Percentiles rank a stretch among this genome's conserved stretches.
Evolutionary conservation across 176 grass and related monocot genomes (phyloP).

Genomic region (Aegilops longissima): DNA sequence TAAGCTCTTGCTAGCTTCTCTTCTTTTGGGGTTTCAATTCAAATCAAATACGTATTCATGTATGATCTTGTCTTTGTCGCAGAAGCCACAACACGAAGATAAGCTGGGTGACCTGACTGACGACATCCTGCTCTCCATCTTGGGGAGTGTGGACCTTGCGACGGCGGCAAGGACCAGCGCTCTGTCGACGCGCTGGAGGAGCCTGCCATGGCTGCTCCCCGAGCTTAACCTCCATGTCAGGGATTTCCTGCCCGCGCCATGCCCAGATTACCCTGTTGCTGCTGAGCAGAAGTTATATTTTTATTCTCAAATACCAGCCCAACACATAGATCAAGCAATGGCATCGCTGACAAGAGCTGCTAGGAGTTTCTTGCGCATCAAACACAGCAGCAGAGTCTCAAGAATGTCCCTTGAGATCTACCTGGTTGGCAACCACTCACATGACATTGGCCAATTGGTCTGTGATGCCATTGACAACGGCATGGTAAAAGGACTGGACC

Average conservation of each 20-base stretch:
- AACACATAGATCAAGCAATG: constrained; percentile 15
- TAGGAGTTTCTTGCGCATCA: not conserved
- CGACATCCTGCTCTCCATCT: not conserved
- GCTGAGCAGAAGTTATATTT: not conserved
- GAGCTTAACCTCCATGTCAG: not conserved
- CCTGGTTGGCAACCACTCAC: not conserved
- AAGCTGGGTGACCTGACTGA: not conserved
- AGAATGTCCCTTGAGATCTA: not conserved
- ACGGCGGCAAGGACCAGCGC: not conserved
- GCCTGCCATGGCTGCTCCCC: not conserved
- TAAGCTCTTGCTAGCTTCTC: not conserved
- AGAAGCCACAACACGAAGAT: not conserved
- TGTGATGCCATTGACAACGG: not conserved
- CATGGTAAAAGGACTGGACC: not conserved
- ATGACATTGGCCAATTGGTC: not conserved
- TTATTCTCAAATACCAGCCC: not conserved
- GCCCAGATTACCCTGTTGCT: not conserved
- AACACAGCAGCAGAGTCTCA: not conserved
- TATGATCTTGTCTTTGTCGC: not conserved
- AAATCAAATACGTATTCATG: not conserved
- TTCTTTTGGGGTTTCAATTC: too few relatives aligned
- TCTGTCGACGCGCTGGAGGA: constrained; percentile 4
- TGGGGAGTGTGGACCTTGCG: too few relatives aligned
- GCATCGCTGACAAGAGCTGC: not conserved
- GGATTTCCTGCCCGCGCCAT: not conserved